These are phyloP conservation scores for Ceratocystis cacaofunesta DNA, from an alignment of 2,329 filamentous ascomycete genomes.

Conservation along the genomic window DNA sequence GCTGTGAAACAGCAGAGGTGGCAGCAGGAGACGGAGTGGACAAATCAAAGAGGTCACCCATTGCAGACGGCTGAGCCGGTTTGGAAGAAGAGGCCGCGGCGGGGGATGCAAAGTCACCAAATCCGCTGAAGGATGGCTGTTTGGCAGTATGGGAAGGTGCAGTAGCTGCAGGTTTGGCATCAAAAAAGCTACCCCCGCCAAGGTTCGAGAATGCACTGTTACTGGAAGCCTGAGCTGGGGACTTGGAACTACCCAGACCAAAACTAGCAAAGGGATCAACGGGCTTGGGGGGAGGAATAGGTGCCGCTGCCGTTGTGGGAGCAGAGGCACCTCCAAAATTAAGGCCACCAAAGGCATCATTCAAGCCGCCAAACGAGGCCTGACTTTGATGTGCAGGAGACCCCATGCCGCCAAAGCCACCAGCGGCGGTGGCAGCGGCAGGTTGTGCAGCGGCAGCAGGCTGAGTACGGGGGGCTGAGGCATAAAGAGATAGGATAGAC, in stretches of 20 bases:
- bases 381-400: constrained; percentile 42
- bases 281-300: constrained; percentile 29
- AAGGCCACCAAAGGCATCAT: constrained; percentile 52
- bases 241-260: constrained; percentile 25
- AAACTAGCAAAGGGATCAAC: constrained; percentile 49
- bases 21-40: constrained; percentile 37
- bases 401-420: constrained; percentile 51
- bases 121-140: constrained; percentile 39
- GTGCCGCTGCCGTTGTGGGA: constrained; percentile 24
- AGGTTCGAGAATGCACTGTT: constrained; percentile 35
- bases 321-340: constrained; percentile 25
- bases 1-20: constrained; percentile 28
- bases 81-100: constrained; percentile 26
- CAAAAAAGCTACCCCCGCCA: constrained; percentile 72
- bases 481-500: constrained; percentile 90
- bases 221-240: constrained; percentile 24
- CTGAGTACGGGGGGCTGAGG: constrained; percentile 62
- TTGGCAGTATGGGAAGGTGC: constrained; percentile 31
- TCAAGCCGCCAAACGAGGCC: constrained; percentile 46
- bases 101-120: constrained; percentile 51
- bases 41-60: constrained; percentile 74
- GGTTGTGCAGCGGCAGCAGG: constrained; percentile 31
- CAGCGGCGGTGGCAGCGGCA: constrained; percentile 37
- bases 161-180: constrained; percentile 40
- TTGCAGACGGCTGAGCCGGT: constrained; percentile 39